Conservation (phyloP, 129 eudicot genomes). For the Heracleum sosnowskyi region DNA sequence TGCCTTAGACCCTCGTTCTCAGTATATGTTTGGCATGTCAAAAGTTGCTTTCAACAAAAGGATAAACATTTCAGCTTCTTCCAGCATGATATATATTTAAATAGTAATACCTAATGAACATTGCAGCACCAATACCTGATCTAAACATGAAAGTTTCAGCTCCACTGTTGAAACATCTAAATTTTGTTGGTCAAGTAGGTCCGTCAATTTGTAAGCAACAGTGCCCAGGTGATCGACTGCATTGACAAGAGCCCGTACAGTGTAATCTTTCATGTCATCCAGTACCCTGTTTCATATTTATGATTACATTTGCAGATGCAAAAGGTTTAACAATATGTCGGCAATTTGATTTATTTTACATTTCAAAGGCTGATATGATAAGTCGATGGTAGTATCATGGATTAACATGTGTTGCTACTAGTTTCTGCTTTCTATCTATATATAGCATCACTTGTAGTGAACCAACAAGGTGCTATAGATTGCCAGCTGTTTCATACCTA, state of each 20-base stretch:
- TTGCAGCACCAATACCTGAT: slow-evolving; percentile 50
- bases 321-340: background rate
- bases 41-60: slow-evolving; percentile 55
- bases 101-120: background rate
- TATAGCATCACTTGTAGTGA: background rate
- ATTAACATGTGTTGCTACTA: background rate
- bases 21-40: slow-evolving; percentile 84
- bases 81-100: background rate
- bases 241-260: slow-evolving; percentile 90
- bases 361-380: background rate
- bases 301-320: background rate
- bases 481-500: background rate
- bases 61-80: slow-evolving; percentile 21
- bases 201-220: slow-evolving; percentile 82
- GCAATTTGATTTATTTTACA: background rate
- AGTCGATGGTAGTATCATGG: background rate
- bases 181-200: slow-evolving; percentile 74
- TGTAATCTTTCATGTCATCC: slow-evolving; percentile 93
- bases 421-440: slow-evolving; percentile 1
- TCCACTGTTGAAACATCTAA: slow-evolving; percentile 60
- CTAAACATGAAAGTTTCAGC: slow-evolving; percentile 57
- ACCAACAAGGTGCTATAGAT: background rate
- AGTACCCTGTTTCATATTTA: slow-evolving; percentile 53
- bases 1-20: slow-evolving; percentile 92
- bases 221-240: slow-evolving; percentile 99